Evolutionary conservation across 495 filamentous ascomycete species (phyloP).

Genomic region (Neurospora tetraspora): DNA sequence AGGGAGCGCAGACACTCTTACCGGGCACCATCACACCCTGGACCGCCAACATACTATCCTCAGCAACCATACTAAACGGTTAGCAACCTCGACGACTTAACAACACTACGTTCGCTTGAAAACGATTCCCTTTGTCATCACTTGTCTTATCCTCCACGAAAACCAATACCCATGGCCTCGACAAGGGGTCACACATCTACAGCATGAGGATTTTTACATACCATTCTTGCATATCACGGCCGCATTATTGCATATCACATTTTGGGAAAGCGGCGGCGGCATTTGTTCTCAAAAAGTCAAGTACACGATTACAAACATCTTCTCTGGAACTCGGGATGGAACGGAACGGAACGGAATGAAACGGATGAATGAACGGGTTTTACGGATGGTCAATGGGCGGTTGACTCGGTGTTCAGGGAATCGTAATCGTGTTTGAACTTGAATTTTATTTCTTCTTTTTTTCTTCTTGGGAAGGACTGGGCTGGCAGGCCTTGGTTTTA

Average conservation of each 20-base stretch:
- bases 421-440: neutral
- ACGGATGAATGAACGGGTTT: conserved; percentile 5
- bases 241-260: neutral
- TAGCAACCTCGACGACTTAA: neutral
- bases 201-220: neutral
- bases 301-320: neutral
- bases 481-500: conserved; percentile 1
- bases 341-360: neutral
- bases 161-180: neutral
- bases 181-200: neutral
- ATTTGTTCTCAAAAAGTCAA: neutral
- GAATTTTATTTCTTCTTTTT: neutral
- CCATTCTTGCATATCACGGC: neutral
- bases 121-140: neutral
- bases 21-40: conserved; percentile 16
- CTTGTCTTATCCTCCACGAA: neutral
- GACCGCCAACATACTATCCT: conserved; percentile 17
- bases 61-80: conserved; percentile 3
- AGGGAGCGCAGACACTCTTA: conserved; percentile 14
- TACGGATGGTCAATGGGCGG: neutral
- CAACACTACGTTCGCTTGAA: neutral
- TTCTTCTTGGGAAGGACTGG: neutral
- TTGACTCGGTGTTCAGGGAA: neutral
- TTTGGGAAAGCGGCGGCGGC: neutral
- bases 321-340: conserved; percentile 2